phyloP scores from a whole-genome alignment of 2,329 filamentous ascomycete genomes.

The Aspergillus sp. region DNA sequence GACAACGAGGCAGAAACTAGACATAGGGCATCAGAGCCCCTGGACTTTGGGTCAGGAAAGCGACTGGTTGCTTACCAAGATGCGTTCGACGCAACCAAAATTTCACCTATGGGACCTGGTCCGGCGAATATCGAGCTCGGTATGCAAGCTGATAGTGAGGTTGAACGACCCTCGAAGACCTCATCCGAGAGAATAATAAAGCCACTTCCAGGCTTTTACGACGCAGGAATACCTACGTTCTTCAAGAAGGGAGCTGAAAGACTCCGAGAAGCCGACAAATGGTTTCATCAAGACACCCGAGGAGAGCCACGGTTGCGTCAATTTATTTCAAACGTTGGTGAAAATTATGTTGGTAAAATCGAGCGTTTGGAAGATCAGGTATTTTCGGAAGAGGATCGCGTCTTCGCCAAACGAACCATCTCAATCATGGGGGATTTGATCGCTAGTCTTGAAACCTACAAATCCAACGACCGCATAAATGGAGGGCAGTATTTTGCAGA shows the following conservation, averaged over 20 bases:
- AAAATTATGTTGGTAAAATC: constrained; percentile 14
- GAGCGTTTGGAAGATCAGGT: constrained; percentile 4
- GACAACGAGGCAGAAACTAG: background rate
- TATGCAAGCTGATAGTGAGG: background rate
- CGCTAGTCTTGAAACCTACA: constrained; percentile 23
- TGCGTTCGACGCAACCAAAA: background rate
- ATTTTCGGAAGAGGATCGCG: constrained; percentile 4
- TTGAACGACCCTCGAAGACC: background rate
- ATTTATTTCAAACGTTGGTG: constrained; percentile 19
- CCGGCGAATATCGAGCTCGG: background rate
- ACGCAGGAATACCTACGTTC: background rate
- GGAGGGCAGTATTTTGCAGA: constrained; percentile 17
- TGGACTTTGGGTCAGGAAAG: background rate
- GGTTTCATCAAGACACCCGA: constrained; percentile 24
- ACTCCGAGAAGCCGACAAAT: constrained; percentile 19
- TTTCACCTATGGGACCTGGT: too few relatives aligned
- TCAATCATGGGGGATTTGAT: constrained; percentile 23
- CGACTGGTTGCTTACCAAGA: background rate
- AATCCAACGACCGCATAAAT: constrained; percentile 4
- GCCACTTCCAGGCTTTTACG: constrained; percentile 20
- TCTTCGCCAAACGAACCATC: constrained; percentile 16
- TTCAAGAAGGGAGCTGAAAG: background rate
- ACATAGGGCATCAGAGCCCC: background rate
- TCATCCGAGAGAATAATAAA: background rate
- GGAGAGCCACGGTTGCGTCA: constrained; percentile 18